These are phyloP conservation scores for Dissoconium aciculare DNA, from an alignment of 2,329 filamentous ascomycete species.

Conservation along the genomic window DNA sequence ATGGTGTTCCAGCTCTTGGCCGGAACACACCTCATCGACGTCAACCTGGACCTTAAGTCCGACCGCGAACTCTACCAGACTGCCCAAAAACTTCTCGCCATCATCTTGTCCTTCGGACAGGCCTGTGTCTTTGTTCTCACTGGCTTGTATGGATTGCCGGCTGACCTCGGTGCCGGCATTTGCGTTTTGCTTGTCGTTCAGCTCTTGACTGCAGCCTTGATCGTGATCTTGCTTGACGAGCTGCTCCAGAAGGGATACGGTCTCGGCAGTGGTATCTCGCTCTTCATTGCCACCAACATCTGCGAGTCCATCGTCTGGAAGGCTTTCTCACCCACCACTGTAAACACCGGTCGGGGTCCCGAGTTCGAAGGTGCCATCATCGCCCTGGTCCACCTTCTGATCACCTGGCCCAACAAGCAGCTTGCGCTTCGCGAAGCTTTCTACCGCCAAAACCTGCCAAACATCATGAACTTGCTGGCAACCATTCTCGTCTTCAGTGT, in stretches of 20 bases:
- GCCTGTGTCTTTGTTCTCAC: slow-evolving; percentile 97
- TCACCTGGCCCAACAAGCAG: slow-evolving; percentile 99
- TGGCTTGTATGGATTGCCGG: slow-evolving; percentile 90
- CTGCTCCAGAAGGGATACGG: slow-evolving; percentile 98
- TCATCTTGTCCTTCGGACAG: slow-evolving; percentile 94
- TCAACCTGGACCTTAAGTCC: slow-evolving; percentile 99
- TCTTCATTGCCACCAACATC: slow-evolving; percentile 99
- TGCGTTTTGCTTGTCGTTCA: slow-evolving; percentile 97
- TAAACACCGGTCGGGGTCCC: slow-evolving; percentile 97
- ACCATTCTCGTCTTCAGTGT: slow-evolving; percentile 88
- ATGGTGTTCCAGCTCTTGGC: slow-evolving; percentile 99
- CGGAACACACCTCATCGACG: slow-evolving; percentile 98
- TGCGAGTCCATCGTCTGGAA: slow-evolving; percentile 99
- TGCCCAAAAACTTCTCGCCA: slow-evolving; percentile 91
- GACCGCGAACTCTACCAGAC: slow-evolving; percentile 99
- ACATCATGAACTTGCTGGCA: slow-evolving; percentile 91
- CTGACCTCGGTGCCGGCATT: slow-evolving; percentile 91
- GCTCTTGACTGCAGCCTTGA: slow-evolving; percentile 91
- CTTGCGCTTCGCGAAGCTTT: slow-evolving; percentile 96
- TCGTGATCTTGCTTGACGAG: slow-evolving; percentile 98
- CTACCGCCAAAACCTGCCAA: slow-evolving; percentile 97
- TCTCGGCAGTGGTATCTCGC: slow-evolving; percentile 93
- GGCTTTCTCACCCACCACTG: slow-evolving; percentile 96
- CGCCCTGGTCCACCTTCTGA: slow-evolving; percentile 89
- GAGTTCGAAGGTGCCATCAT: slow-evolving; percentile 99